Conservation (phyloP, 1,284 basidiomycete species). For the Ceraceosorus bombacis region DNA sequence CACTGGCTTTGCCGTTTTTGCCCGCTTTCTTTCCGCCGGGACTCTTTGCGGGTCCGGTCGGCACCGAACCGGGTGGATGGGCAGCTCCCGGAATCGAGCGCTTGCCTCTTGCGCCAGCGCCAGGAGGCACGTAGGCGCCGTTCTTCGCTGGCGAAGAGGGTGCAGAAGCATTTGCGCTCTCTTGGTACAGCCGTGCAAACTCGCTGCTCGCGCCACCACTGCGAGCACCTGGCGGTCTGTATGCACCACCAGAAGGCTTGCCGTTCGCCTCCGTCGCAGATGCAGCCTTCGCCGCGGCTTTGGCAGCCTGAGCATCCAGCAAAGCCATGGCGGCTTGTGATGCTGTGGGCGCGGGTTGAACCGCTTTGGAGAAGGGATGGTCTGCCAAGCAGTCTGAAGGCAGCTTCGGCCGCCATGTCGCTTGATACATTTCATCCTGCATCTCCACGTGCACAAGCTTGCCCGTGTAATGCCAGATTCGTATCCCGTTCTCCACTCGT, state of each 20-base stretch:
- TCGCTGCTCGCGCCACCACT: conserved; percentile 54
- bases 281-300: conserved; percentile 38
- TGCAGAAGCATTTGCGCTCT: conserved; percentile 1
- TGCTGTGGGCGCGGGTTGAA: conserved; percentile 70
- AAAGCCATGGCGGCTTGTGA: conserved; percentile 56
- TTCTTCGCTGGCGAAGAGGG: conserved; percentile 4
- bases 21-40: conserved; percentile 10
- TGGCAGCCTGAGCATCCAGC: conserved; percentile 44
- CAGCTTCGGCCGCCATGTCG: conserved; percentile 66
- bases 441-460: conserved; percentile 70
- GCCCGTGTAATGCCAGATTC: conserved; percentile 88
- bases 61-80: conserved; percentile 6
- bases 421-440: conserved; percentile 79
- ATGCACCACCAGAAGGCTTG: conserved; percentile 48
- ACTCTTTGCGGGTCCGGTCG: background rate
- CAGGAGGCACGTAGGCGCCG: conserved; percentile 28
- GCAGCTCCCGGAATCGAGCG: conserved; percentile 30
- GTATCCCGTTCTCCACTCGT: conserved; percentile 93
- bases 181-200: background rate
- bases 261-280: too few relatives aligned
- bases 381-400: conserved; percentile 27
- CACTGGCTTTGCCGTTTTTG: conserved; percentile 17
- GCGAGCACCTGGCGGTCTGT: conserved; percentile 58
- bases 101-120: conserved; percentile 21
- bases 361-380: conserved; percentile 63